phyloP scores from a whole-genome alignment of 495 filamentous ascomycete species.

The Neurospora africana region DNA sequence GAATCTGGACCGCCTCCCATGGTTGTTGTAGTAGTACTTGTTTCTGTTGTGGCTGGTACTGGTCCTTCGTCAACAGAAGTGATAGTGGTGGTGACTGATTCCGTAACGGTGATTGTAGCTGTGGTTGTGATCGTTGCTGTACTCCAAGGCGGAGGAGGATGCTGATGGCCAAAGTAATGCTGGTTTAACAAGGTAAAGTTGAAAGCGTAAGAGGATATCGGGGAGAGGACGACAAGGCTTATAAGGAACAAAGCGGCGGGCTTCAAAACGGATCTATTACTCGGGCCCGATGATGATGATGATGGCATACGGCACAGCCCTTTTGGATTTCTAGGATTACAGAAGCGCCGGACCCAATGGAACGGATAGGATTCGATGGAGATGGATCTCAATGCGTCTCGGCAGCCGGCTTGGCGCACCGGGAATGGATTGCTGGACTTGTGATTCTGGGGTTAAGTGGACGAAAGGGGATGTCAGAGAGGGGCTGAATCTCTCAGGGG shows the following conservation, averaged over 20 bases:
- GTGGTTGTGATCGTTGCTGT: background rate
- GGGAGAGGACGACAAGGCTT: background rate
- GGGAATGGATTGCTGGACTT: background rate
- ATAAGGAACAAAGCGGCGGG: background rate
- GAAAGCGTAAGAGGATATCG: background rate
- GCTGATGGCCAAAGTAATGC: background rate
- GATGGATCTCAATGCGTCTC: background rate
- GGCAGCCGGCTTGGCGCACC: background rate
- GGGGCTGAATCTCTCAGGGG: background rate
- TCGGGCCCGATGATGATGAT: background rate
- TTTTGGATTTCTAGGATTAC: background rate
- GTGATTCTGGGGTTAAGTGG: background rate
- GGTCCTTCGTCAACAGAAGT: background rate
- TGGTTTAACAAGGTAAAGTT: background rate
- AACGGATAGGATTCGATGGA: background rate
- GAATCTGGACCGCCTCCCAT: constrained; percentile 35
- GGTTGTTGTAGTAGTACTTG: constrained; percentile 3
- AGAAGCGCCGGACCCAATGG: background rate
- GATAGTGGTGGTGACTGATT: background rate
- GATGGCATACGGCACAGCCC: background rate
- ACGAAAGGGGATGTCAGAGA: background rate
- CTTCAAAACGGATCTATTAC: background rate
- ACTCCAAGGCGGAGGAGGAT: background rate
- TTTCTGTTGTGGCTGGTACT: background rate
- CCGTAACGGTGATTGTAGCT: background rate